A percentile compares a stretch with the other conserved stretches of the same genome.
These are phyloP conservation scores for Akanthomyces uredinophilus DNA, from an alignment of 2,329 filamentous ascomycete genomes.

Conservation along the genomic window DNA sequence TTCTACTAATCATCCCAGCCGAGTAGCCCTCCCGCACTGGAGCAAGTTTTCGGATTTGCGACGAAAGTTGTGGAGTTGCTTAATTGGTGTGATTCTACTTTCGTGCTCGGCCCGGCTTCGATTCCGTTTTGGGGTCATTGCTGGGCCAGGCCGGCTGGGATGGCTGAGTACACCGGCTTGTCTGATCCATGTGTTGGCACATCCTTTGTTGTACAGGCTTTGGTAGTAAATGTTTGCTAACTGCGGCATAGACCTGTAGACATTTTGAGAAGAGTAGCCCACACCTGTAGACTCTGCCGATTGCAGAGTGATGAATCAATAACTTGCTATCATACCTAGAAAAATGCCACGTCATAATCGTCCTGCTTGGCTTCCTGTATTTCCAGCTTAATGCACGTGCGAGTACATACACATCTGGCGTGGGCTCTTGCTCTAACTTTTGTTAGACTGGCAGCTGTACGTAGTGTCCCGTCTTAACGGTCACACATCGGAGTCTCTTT, in stretches of 20 bases:
- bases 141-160: constrained; percentile 49
- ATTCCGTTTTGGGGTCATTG: constrained; percentile 51
- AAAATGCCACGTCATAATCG: neutral
- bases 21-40: constrained; percentile 68
- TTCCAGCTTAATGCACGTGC: no score
- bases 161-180: constrained; percentile 67
- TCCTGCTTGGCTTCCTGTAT: no score
- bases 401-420: no score
- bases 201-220: neutral
- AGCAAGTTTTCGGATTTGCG: constrained; percentile 39
- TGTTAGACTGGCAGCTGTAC: no score
- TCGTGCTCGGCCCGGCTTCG: constrained; percentile 41
- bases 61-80: constrained; percentile 74
- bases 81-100: constrained; percentile 55
- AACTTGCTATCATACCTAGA: neutral
- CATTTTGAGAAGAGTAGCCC: neutral
- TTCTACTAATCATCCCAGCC: constrained; percentile 65
- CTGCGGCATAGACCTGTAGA: neutral
- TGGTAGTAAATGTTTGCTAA: constrained; percentile 7
- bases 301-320: neutral
- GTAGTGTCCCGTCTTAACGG: no score
- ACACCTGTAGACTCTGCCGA: neutral
- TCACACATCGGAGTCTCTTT: no score
- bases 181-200: constrained; percentile 42
- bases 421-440: no score